These are phyloP conservation scores for Nemania abortiva DNA, from an alignment of 2,329 filamentous ascomycete species.

Conservation along the genomic window DNA sequence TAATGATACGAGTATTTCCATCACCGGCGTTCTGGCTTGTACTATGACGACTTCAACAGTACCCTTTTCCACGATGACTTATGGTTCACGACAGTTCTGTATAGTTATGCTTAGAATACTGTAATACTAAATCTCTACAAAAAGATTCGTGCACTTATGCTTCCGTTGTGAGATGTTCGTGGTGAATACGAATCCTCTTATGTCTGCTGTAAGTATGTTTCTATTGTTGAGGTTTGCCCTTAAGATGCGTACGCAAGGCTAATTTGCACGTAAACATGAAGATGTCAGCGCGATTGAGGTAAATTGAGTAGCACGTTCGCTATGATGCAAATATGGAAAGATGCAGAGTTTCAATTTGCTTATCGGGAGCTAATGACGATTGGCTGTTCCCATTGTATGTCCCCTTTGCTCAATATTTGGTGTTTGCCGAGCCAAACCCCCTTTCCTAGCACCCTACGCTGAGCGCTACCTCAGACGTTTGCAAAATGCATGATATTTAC, in stretches of 20 bases:
- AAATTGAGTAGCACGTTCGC: no score
- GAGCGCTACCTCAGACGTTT: background rate
- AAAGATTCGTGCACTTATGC: background rate
- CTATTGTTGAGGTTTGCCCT: no score
- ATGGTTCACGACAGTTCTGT: background rate
- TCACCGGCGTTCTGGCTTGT: constrained; percentile 1
- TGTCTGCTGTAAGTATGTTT: no score
- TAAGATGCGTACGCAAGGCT: no score
- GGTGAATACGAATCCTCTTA: background rate
- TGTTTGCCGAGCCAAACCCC: background rate
- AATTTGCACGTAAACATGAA: no score
- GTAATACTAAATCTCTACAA: background rate
- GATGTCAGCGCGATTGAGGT: no score
- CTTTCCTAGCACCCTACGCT: background rate
- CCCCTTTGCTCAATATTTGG: no score
- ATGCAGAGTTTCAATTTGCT: no score
- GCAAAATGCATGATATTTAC: background rate
- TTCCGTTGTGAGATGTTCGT: background rate
- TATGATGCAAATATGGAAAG: no score
- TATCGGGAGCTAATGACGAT: no score
- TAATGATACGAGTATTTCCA: background rate
- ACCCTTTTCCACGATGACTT: background rate
- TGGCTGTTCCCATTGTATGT: no score
- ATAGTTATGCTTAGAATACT: constrained; percentile 6
- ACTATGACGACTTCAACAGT: background rate